These are phyloP conservation scores for Lentinula edodes DNA, from an alignment of 768 basidiomycete species.

Conservation along the genomic window DNA sequence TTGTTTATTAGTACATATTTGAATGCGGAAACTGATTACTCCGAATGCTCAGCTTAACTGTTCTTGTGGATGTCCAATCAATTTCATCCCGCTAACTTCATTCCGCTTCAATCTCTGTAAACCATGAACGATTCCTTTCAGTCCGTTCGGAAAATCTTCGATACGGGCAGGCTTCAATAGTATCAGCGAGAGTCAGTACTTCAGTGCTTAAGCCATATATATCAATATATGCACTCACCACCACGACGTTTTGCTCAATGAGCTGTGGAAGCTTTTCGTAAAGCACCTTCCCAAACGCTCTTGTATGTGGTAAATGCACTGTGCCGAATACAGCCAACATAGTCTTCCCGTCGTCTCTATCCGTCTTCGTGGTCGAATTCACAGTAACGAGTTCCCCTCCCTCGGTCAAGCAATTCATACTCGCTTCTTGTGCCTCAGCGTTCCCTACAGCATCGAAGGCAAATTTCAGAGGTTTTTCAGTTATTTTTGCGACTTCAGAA, in stretches of 20 bases:
- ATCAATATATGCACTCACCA: not conserved
- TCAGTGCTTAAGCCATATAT: not conserved
- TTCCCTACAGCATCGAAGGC: not conserved
- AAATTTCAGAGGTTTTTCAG: not conserved
- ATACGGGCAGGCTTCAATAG: constrained; percentile 15
- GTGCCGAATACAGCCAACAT: constrained; percentile 9
- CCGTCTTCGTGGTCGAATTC: not conserved
- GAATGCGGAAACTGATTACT: not conserved
- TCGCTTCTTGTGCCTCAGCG: not conserved
- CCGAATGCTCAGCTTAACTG: not conserved
- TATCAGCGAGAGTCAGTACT: not conserved
- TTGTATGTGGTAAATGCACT: constrained; percentile 6
- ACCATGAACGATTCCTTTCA: constrained; percentile 17
- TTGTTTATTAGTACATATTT: not conserved
- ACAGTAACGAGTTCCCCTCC: not conserved
- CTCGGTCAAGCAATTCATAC: not conserved
- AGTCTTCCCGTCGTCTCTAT: constrained; percentile 13
- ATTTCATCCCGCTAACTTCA: constrained; percentile 20
- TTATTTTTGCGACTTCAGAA: not conserved
- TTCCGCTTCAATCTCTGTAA: constrained; percentile 12
- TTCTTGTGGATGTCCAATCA: constrained; percentile 15
- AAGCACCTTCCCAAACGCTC: constrained; percentile 2
- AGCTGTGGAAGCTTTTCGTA: not conserved
- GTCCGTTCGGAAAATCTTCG: constrained; percentile 16
- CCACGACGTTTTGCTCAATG: not conserved